These are phyloP conservation scores for Monilinia vaccinii-corymbosi DNA, from an alignment of 2,329 filamentous ascomycete genomes.

Conservation along the genomic window DNA sequence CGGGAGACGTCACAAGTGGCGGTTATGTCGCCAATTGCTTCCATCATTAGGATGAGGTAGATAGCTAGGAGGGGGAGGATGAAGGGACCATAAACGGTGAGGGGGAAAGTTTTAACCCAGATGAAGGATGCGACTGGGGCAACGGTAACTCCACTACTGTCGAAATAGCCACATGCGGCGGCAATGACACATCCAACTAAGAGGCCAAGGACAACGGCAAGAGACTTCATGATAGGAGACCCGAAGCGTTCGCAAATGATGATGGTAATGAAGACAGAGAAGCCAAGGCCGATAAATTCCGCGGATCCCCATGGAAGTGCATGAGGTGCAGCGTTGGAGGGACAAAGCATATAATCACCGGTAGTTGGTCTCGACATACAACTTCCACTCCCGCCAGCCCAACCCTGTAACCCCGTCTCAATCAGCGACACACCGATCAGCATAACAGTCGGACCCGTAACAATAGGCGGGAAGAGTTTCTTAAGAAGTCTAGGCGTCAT, in stretches of 20 bases:
- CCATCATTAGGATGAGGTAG: slow-evolving; percentile 66
- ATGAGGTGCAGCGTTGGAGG: slow-evolving; percentile 57
- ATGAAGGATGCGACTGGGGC: slow-evolving; percentile 67
- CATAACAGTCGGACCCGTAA: slow-evolving; percentile 64
- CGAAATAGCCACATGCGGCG: slow-evolving; percentile 70
- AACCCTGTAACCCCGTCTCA: slow-evolving; percentile 62
- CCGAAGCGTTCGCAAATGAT: slow-evolving; percentile 75
- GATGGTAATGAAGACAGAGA: slow-evolving; percentile 71
- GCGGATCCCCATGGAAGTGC: slow-evolving; percentile 69
- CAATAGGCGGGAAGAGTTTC: slow-evolving; percentile 69
- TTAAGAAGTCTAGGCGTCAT: slow-evolving; percentile 60
- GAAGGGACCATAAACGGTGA: slow-evolving; percentile 62
- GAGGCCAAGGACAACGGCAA: slow-evolving; percentile 12
- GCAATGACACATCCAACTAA: slow-evolving; percentile 67
- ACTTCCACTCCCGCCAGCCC: slow-evolving; percentile 64
- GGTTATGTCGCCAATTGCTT: slow-evolving; percentile 72
- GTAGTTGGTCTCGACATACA: slow-evolving; percentile 41
- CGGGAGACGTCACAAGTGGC: slow-evolving; percentile 74
- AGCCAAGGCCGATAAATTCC: slow-evolving; percentile 71
- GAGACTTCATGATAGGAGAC: slow-evolving; percentile 67
- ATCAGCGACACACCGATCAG: slow-evolving; percentile 69
- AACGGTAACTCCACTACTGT: slow-evolving; percentile 57
- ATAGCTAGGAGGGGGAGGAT: slow-evolving; percentile 63
- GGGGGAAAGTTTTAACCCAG: slow-evolving; percentile 69
- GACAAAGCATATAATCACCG: slow-evolving; percentile 54